These are phyloP conservation scores for Fusarium sp. DNA, from an alignment of 2,329 filamentous ascomycete genomes.

Conservation along the genomic window DNA sequence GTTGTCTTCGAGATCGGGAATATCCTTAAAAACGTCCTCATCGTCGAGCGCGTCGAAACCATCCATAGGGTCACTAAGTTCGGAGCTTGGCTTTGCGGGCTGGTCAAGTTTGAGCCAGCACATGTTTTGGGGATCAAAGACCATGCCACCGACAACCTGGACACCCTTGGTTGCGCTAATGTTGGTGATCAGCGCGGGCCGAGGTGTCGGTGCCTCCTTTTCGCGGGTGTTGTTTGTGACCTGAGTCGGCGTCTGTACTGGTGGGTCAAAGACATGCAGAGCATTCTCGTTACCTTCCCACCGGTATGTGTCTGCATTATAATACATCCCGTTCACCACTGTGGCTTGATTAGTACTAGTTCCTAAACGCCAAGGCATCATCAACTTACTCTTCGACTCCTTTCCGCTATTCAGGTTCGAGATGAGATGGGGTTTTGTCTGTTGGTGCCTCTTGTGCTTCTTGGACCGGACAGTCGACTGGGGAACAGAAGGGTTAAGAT, in stretches of 20 bases:
- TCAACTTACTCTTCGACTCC: slow-evolving; percentile 76
- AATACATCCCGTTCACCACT: slow-evolving; percentile 95
- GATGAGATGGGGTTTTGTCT: slow-evolving; percentile 85
- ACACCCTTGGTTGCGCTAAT: slow-evolving; percentile 84
- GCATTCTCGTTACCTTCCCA: slow-evolving; percentile 98
- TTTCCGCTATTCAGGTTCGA: slow-evolving; percentile 78
- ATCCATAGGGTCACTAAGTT: slow-evolving; percentile 65
- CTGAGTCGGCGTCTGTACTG: slow-evolving; percentile 62
- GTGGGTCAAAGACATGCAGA: slow-evolving; percentile 76
- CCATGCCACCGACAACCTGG: slow-evolving; percentile 96
- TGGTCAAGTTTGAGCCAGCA: slow-evolving; percentile 87
- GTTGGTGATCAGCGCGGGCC: slow-evolving; percentile 87
- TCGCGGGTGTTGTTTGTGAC: slow-evolving; percentile 58
- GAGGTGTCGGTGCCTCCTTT: slow-evolving; percentile 65
- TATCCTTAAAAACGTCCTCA: slow-evolving; percentile 91
- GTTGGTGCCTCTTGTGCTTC: slow-evolving; percentile 66
- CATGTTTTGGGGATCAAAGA: slow-evolving; percentile 97
- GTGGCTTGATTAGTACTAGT: slow-evolving; percentile 42
- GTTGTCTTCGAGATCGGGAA: slow-evolving; percentile 87
- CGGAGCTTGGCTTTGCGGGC: slow-evolving; percentile 56
- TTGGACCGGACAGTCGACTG: slow-evolving; percentile 59
- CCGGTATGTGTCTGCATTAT: slow-evolving; percentile 82
- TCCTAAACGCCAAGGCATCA: neutral
- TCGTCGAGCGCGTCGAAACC: slow-evolving; percentile 77
- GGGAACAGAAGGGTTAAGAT: slow-evolving; percentile 54